phyloP scores from a whole-genome alignment of 2,329 filamentous ascomycete species.

The Rugonectria rugulosa region DNA sequence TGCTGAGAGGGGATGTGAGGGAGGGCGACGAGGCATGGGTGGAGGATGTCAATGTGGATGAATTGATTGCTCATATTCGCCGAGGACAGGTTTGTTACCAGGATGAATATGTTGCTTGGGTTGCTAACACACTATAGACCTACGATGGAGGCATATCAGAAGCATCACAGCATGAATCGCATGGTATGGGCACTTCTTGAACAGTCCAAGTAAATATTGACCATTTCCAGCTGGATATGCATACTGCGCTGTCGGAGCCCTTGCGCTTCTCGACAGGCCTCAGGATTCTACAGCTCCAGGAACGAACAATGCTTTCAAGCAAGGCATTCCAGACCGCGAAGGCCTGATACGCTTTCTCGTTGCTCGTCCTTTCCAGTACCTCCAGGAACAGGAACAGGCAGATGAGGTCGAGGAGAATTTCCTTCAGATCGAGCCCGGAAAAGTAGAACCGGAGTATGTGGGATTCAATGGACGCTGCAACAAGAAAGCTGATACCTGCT shows the following conservation, averaged over 20 bases:
- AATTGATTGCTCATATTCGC: slow-evolving; percentile 74
- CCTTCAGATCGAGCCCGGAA: slow-evolving; percentile 45
- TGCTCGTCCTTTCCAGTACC: slow-evolving; percentile 69
- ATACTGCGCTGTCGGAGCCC: slow-evolving; percentile 83
- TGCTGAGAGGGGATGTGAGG: slow-evolving; percentile 70
- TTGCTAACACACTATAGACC: slow-evolving; percentile 56
- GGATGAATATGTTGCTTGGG: not conserved
- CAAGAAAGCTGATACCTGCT: slow-evolving; percentile 94
- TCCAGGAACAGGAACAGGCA: slow-evolving; percentile 55
- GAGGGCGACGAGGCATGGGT: slow-evolving; percentile 61
- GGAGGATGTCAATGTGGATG: slow-evolving; percentile 77
- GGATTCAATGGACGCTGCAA: slow-evolving; percentile 92
- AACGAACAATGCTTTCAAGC: slow-evolving; percentile 41
- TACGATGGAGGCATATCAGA: slow-evolving; percentile 89
- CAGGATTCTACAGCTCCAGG: slow-evolving; percentile 41
- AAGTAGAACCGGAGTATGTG: slow-evolving; percentile 55
- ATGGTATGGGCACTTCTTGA: slow-evolving; percentile 62
- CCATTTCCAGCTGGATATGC: slow-evolving; percentile 77
- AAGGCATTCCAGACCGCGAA: slow-evolving; percentile 45
- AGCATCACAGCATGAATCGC: slow-evolving; percentile 79
- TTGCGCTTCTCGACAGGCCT: slow-evolving; percentile 76
- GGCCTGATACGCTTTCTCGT: slow-evolving; percentile 64
- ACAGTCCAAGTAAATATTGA: slow-evolving; percentile 21
- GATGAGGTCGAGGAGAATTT: slow-evolving; percentile 53
- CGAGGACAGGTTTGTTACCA: slow-evolving; percentile 57